phyloP scores from a whole-genome alignment of 805 yeast genomes.

The Pichia sporocuriosa region DNA sequence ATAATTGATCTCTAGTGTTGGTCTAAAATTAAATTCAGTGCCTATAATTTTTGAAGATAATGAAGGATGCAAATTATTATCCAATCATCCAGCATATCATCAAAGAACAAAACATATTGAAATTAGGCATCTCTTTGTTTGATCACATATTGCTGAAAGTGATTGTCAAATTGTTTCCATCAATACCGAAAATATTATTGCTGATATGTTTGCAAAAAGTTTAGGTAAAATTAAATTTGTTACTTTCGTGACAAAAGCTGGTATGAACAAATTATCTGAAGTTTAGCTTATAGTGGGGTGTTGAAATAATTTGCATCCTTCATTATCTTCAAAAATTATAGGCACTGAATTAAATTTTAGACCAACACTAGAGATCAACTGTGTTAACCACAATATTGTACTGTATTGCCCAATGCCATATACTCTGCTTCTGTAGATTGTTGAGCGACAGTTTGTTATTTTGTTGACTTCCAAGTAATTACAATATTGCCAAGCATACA shows the following conservation, averaged over 20 bases:
- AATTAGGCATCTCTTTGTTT: conserved; percentile 3
- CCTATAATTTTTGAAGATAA: conserved; percentile 2
- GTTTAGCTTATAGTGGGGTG: conserved; percentile 5
- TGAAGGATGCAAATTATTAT: conserved; percentile 3
- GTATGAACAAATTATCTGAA: not conserved
- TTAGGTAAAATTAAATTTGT: not conserved
- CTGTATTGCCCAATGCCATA: conserved; percentile 2
- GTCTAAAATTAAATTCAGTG: not conserved
- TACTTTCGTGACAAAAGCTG: not conserved
- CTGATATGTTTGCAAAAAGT: conserved; percentile 1
- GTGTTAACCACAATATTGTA: conserved; percentile 1
- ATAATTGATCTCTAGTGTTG: not conserved
- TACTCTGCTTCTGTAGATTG: not conserved
- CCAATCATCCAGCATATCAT: conserved; percentile 1
- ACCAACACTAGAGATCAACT: not conserved
- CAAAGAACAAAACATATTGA: conserved; percentile 7
- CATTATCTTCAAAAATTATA: conserved; percentile 3
- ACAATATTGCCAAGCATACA: conserved; percentile 4
- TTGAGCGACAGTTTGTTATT: not conserved
- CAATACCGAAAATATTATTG: not conserved
- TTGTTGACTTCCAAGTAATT: conserved; percentile 2
- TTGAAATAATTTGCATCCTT: conserved; percentile 4
- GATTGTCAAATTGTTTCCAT: not conserved
- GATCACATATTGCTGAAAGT: not conserved
- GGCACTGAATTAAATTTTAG: not conserved